phyloP scores from a whole-genome alignment of 176 grass and related monocot genomes.

The Cocos nucifera region DNA sequence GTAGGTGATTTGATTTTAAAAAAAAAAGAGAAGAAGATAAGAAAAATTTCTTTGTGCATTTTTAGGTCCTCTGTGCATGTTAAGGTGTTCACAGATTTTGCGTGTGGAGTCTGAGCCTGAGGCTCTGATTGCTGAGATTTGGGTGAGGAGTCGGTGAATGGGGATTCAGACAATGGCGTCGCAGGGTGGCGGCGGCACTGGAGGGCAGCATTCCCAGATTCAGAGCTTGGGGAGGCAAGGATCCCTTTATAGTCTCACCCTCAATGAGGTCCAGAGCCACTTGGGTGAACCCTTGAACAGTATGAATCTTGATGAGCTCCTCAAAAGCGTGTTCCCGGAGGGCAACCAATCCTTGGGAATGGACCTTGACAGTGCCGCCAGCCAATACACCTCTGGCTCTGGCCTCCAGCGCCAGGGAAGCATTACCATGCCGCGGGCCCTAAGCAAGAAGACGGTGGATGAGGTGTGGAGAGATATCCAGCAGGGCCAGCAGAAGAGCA shows the following conservation, averaged over 20 bases:
- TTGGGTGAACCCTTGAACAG: conserved; percentile 66
- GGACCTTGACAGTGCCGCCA: background rate
- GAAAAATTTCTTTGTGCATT: no score
- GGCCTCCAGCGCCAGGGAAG: conserved; percentile 55
- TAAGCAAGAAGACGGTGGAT: conserved; percentile 89
- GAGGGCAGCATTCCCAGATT: conserved; percentile 27
- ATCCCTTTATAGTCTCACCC: conserved; percentile 74
- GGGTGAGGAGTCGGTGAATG: conserved; percentile 31
- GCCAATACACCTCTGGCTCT: conserved; percentile 12
- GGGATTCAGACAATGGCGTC: conserved; percentile 65
- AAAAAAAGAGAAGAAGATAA: no score
- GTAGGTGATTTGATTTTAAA: no score
- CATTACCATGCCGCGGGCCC: conserved; percentile 61
- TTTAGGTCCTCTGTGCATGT: no score
- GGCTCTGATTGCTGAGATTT: background rate
- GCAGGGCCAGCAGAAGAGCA: conserved; percentile 22
- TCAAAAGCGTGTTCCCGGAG: conserved; percentile 63
- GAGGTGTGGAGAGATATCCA: conserved; percentile 92
- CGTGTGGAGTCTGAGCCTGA: no score
- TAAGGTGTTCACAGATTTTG: no score
- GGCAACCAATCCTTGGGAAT: conserved; percentile 13
- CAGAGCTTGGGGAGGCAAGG: conserved; percentile 60
- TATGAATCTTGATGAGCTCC: conserved; percentile 95
- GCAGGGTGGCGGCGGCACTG: conserved; percentile 22
- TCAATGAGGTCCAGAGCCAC: conserved; percentile 84